These are phyloP conservation scores for Nepenthes mirabilis DNA, from an alignment of 148 eudicot genomes.

Conservation along the genomic window DNA sequence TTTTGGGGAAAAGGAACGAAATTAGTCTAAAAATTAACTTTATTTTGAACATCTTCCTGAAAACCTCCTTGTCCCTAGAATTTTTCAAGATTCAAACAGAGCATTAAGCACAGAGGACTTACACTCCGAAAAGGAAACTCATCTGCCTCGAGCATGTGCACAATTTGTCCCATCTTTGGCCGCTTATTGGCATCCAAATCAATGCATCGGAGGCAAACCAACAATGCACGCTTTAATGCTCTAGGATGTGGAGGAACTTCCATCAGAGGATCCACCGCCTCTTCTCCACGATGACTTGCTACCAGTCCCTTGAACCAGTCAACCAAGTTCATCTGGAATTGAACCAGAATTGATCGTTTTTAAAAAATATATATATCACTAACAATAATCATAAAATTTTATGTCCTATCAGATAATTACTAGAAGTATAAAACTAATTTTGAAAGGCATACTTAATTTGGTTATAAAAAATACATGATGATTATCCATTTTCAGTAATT, in stretches of 20 bases:
- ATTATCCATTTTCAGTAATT: too few species aligned
- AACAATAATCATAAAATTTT: not conserved
- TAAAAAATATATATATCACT: not conserved
- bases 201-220: slow-evolving; percentile 89
- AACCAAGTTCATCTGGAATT: slow-evolving; percentile 80
- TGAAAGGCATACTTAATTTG: too few species aligned
- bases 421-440: too few species aligned
- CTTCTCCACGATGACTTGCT: slow-evolving; percentile 73
- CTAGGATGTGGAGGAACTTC: slow-evolving; percentile 54
- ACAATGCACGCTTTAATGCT: slow-evolving; percentile 60
- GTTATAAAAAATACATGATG: too few species aligned
- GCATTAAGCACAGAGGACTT: too few species aligned
- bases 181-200: slow-evolving; percentile 75
- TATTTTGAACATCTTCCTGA: too few species aligned
- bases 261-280: slow-evolving; percentile 54
- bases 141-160: slow-evolving; percentile 96
- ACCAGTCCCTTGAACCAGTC: slow-evolving; percentile 98
- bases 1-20: too few species aligned
- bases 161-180: slow-evolving; percentile 96
- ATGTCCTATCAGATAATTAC: too few species aligned
- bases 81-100: too few species aligned
- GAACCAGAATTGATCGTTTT: slow-evolving; percentile 1
- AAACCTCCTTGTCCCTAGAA: too few species aligned
- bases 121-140: slow-evolving; percentile 16
- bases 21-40: too few species aligned